phyloP scores from a whole-genome alignment of 2,329 filamentous ascomycete genomes.

The Ophiostoma piceae region DNA sequence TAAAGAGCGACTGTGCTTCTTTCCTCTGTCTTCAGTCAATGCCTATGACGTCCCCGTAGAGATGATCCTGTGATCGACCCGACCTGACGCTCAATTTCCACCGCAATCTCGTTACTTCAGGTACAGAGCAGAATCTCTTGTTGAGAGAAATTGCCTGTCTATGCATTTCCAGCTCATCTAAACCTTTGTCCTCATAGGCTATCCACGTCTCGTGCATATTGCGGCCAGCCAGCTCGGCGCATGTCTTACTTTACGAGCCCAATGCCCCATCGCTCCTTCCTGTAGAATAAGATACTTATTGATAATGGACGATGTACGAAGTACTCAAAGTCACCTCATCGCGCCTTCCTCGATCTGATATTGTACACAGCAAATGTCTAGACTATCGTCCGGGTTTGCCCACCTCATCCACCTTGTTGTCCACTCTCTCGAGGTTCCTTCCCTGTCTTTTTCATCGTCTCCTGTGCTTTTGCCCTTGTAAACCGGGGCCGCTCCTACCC shows the following conservation, averaged over 20 bases:
- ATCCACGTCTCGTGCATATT: not conserved
- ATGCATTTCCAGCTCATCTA: not conserved
- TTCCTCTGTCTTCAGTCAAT: not conserved
- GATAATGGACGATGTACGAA: too few relatives aligned
- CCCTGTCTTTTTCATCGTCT: not conserved
- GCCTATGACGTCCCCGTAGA: not conserved
- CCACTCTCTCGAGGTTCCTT: not conserved
- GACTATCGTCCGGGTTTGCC: not conserved
- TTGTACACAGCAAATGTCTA: not conserved
- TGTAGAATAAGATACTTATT: not conserved
- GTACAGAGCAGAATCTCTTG: not conserved
- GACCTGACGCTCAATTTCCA: slow-evolving; percentile 7
- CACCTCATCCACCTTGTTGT: not conserved
- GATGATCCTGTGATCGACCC: not conserved
- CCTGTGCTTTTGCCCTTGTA: not conserved
- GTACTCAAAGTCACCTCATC: not conserved
- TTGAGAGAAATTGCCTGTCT: not conserved
- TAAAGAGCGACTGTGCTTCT: not conserved
- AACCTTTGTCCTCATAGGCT: not conserved
- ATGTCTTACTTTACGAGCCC: slow-evolving; percentile 5
- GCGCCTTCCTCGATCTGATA: slow-evolving; percentile 1
- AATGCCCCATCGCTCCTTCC: not conserved
- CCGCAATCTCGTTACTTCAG: not conserved
- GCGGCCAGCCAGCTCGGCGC: not conserved
- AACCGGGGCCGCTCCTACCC: not conserved